Evolutionary conservation across 2,329 filamentous ascomycete species (phyloP), one percentile per base, ranked within the genome.

Genomic region (Xylaria sp.): DNA sequence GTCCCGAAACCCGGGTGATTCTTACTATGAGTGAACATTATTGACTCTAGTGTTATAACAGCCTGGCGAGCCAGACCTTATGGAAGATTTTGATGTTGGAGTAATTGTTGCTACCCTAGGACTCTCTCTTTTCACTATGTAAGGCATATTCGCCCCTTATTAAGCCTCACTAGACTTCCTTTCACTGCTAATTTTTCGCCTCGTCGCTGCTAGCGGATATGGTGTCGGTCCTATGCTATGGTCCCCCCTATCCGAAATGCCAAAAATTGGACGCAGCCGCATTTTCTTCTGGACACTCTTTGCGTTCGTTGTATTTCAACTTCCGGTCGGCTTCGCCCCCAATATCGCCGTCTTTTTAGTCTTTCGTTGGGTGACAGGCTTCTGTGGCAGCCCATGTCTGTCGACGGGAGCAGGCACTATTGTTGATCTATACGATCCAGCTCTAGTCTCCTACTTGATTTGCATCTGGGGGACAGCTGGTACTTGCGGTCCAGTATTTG

Each of bases 241-340:
- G 75, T 75, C 79, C 4, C 81, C 84, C 0, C 76, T 87, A 67
- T 81, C 78, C 9, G 85, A 87, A 69, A 82, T 87, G 5, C 84
- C 85, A 0, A 73, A 77, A 1, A 77, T 86, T 30, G 85, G 85
- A 2, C 77, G 85, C 3, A 86, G 81, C 41, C 78, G 81, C 0
- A 79, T 84, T 18, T 87, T 87, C 73, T 78, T 86, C 18, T 74
- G 76, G 2, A 86, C 87, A 0, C 84, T 89, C 64, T 80, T 81
- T n/a, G 79, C 89, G 30, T 90, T 89, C 71, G 82, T 88, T 30
- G 80, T 89, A 10, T 77, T 90, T 0, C 82, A 81, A 12, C 78
- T 90, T 0, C 85, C 86, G 0, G 83, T 85, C 0, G 84, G 85
- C 0, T 75, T 89, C 0, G 85, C 85, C 0, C 77, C 84, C 36